phyloP scores from a whole-genome alignment of 2,329 filamentous ascomycete genomes.

The Trichoderma simmonsii region DNA sequence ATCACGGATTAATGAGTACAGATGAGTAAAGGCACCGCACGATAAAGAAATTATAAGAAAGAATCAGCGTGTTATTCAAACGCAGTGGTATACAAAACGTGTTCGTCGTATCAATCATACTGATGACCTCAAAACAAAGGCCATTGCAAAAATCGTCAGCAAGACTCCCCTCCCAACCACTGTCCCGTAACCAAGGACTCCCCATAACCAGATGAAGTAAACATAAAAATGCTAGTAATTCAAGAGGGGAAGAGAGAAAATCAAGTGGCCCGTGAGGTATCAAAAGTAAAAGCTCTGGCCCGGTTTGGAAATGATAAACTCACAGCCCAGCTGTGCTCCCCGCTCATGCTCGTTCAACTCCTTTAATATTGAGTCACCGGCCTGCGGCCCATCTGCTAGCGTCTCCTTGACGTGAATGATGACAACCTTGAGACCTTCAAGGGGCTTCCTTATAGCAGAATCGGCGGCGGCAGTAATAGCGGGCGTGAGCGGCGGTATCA shows the following conservation, averaged over 20 bases:
- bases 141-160: not conserved
- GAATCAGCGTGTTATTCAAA: constrained; percentile 8
- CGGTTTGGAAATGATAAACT: constrained; percentile 68
- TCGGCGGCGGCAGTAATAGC: constrained; percentile 13
- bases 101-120: constrained; percentile 15
- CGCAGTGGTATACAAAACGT: constrained; percentile 15
- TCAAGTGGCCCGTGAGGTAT: constrained; percentile 14
- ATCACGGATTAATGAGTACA: not conserved
- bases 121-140: not conserved
- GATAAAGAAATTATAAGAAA: not conserved
- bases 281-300: constrained; percentile 59
- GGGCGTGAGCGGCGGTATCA: constrained; percentile 6
- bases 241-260: not conserved
- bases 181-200: not conserved
- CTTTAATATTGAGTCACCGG: constrained; percentile 62
- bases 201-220: not conserved
- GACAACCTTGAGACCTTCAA: constrained; percentile 74
- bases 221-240: not conserved
- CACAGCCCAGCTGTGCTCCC: constrained; percentile 67
- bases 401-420: constrained; percentile 94
- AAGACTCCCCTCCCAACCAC: not conserved
- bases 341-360: constrained; percentile 67
- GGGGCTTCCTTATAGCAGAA: constrained; percentile 39
- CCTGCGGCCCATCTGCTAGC: constrained; percentile 66
- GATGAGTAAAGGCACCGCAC: not conserved